Conservation (phyloP, 805 yeast species). For the Starmerella tilneyi region DNA sequence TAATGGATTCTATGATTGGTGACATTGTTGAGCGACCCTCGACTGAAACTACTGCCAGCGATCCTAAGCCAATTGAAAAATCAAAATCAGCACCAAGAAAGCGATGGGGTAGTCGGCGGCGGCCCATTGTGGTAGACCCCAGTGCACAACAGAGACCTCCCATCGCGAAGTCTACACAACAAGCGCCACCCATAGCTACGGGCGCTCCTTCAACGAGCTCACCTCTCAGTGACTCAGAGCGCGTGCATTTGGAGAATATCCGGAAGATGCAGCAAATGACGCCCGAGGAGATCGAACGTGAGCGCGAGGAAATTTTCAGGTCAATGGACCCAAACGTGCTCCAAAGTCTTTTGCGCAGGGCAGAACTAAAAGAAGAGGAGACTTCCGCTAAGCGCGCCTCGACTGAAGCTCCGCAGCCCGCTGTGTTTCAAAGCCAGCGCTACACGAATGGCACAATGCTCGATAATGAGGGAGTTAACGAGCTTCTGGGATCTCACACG, state of each 20-base stretch:
- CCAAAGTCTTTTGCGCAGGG: constrained; percentile 34
- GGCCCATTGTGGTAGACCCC: constrained; percentile 18
- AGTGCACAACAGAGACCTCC: constrained; percentile 4
- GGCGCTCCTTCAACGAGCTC: neutral
- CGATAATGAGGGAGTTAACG: constrained; percentile 1
- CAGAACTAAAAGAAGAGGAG: constrained; percentile 37
- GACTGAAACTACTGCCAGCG: constrained; percentile 5
- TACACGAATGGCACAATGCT: neutral
- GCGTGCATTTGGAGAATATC: constrained; percentile 67
- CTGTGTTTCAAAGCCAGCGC: constrained; percentile 6
- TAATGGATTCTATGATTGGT: constrained; percentile 11
- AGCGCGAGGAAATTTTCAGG: constrained; percentile 56
- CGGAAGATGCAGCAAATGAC: constrained; percentile 52
- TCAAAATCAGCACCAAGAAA: neutral
- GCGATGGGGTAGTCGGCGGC: constrained; percentile 14
- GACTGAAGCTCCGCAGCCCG: neutral
- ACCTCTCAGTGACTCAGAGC: constrained; percentile 48
- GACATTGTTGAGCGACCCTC: constrained; percentile 26
- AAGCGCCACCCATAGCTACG: neutral
- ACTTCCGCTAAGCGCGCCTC: no score
- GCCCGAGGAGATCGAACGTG: constrained; percentile 51
- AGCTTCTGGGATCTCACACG: neutral
- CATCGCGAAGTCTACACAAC: neutral
- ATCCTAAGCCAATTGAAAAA: constrained; percentile 16
- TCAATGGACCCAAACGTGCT: constrained; percentile 60